These are phyloP conservation scores for Taxillus chinensis DNA, from an alignment of 164 flowering plant genomes.

Conservation along the genomic window DNA sequence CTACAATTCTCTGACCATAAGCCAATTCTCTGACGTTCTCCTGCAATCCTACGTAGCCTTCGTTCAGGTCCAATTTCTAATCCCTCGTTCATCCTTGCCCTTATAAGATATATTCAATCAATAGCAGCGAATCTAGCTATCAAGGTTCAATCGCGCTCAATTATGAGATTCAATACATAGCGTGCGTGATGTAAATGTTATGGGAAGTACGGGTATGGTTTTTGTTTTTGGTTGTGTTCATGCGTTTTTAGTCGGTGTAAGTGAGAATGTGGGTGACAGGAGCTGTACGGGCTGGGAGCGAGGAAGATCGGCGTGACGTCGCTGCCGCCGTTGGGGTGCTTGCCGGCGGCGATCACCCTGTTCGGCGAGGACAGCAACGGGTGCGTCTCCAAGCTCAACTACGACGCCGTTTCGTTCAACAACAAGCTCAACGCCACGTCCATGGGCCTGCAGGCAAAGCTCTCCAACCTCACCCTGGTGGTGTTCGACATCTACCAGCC, in stretches of 20 bases:
- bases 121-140: too few species aligned
- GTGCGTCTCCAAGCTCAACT: conserved; percentile 39
- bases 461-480: conserved; percentile 36
- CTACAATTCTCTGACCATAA: conserved; percentile 33
- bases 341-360: conserved; percentile 50
- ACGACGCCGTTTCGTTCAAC: conserved; percentile 42
- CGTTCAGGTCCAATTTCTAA: conserved; percentile 24
- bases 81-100: neutral
- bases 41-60: conserved; percentile 27
- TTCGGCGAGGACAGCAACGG: conserved; percentile 33
- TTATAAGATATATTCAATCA: too few species aligned
- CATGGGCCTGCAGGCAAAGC: conserved; percentile 17
- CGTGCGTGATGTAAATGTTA: too few species aligned
- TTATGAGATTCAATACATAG: too few species aligned
- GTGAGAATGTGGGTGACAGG: conserved; percentile 15
- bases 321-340: conserved; percentile 55
- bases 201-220: too few species aligned
- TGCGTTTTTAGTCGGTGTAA: too few species aligned
- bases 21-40: conserved; percentile 44
- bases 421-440: conserved; percentile 44
- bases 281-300: conserved; percentile 44
- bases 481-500: conserved; percentile 53
- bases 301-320: conserved; percentile 56
- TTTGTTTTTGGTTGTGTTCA: too few species aligned
- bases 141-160: too few species aligned